phyloP scores from a whole-genome alignment of 768 basidiomycete genomes.

The Phallus indusiatus region DNA sequence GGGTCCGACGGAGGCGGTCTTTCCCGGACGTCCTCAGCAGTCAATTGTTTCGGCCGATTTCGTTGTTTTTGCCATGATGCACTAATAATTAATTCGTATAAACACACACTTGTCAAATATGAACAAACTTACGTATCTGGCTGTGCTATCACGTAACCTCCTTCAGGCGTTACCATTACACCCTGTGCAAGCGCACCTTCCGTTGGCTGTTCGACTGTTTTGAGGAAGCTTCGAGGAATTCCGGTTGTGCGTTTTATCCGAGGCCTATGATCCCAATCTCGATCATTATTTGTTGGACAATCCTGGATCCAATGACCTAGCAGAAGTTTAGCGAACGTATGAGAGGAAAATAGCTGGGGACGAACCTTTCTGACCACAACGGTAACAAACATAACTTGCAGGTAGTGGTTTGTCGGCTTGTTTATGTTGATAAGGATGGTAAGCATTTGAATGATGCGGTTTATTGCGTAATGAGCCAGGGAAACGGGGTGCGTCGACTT shows the following conservation, averaged over 20 bases:
- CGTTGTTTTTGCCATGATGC: constrained; percentile 94
- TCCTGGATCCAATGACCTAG: constrained; percentile 99
- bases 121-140: constrained; percentile 74
- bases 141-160: constrained; percentile 94
- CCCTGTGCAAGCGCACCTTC: constrained; percentile 66
- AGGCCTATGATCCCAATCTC: constrained; percentile 88
- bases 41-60: constrained; percentile 66
- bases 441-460: constrained; percentile 10
- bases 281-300: constrained; percentile 95
- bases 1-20: constrained; percentile 63
- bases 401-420: constrained; percentile 73
- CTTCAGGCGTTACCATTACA: constrained; percentile 98
- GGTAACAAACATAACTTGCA: constrained; percentile 94
- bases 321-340: constrained; percentile 1
- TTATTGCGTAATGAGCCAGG: constrained; percentile 7
- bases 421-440: constrained; percentile 34
- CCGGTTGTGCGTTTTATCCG: constrained; percentile 97
- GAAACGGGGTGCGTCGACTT: constrained; percentile 8
- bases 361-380: constrained; percentile 92
- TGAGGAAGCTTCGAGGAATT: constrained; percentile 95
- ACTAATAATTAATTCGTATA: constrained; percentile 30
- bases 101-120: neutral
- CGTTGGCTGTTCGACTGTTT: constrained; percentile 85
- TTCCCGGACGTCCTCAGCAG: constrained; percentile 85
- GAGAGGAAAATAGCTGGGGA: neutral